A percentile compares a stretch with the other conserved stretches of the same genome.
Evolutionary conservation across 305 asterid species (phyloP).

Genomic region (Fraxinus dipetala): DNA sequence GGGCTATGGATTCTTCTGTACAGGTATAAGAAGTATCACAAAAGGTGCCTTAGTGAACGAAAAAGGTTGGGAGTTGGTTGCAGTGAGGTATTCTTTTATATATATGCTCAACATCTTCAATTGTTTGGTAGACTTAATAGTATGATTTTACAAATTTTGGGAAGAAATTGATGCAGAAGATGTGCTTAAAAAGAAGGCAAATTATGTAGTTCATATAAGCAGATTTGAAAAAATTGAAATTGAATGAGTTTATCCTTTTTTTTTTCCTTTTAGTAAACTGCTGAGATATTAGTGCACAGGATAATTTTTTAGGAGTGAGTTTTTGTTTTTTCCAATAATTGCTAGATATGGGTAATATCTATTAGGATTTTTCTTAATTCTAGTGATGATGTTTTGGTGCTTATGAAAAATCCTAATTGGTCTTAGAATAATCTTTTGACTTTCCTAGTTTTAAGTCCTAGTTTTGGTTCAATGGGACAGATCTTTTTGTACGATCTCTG

Average conservation of each 20-base stretch:
- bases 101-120: slow-evolving; percentile 1
- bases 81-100: slow-evolving; percentile 41
- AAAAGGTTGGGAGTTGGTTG: slow-evolving; percentile 53
- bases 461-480: background rate
- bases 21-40: slow-evolving; percentile 75
- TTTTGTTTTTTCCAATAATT: background rate
- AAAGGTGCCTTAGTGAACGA: slow-evolving; percentile 50
- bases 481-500: background rate
- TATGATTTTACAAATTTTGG: background rate
- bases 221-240: background rate
- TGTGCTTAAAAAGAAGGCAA: background rate
- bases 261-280: background rate
- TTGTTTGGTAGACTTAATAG: too few species aligned
- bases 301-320: background rate
- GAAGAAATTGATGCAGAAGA: background rate
- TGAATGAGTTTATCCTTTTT: background rate
- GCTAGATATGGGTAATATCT: background rate
- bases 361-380: background rate
- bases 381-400: background rate
- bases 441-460: background rate
- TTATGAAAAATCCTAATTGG: background rate
- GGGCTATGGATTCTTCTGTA: slow-evolving; percentile 18
- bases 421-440: background rate
- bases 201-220: background rate
- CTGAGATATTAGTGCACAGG: background rate